Evolutionary conservation across 495 filamentous ascomycete genomes (phyloP).

Genomic region (Xylaria acuta): DNA sequence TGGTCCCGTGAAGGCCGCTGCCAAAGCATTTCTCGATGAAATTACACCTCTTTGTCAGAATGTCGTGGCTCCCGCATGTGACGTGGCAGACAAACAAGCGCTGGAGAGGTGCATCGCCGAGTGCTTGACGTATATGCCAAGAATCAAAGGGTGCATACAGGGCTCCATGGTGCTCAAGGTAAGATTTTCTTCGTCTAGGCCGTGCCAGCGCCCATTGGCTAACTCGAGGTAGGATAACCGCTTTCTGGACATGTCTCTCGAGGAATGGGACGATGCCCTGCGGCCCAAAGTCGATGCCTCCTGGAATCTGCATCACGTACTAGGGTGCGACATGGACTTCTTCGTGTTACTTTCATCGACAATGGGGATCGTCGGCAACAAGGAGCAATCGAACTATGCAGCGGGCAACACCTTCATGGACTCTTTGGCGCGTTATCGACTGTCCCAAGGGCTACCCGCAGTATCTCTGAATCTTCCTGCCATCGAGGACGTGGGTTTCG

Average conservation of each 20-base stretch:
- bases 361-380: conserved; percentile 54
- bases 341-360: conserved; percentile 62
- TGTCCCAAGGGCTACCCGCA: conserved; percentile 36
- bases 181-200: not conserved
- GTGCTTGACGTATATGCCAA: conserved; percentile 38
- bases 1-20: conserved; percentile 28
- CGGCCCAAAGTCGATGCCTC: conserved; percentile 54
- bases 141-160: conserved; percentile 51
- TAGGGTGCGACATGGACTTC: conserved; percentile 55
- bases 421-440: conserved; percentile 44
- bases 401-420: conserved; percentile 61
- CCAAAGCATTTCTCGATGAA: conserved; percentile 17
- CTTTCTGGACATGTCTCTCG: conserved; percentile 39
- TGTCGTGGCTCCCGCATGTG: conserved; percentile 30
- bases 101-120: conserved; percentile 27
- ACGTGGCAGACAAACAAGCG: conserved; percentile 33
- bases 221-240: conserved; percentile 20
- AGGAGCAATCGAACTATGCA: conserved; percentile 59
- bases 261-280: conserved; percentile 42
- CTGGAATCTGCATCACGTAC: conserved; percentile 55
- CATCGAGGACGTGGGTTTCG: conserved; percentile 38
- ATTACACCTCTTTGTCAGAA: conserved; percentile 20
- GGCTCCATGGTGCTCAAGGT: conserved; percentile 52
- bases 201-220: not conserved
- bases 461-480: conserved; percentile 51